These are phyloP conservation scores for Ocimum tenuiflorum DNA, from an alignment of 257 asterid species.

Conservation along the genomic window DNA sequence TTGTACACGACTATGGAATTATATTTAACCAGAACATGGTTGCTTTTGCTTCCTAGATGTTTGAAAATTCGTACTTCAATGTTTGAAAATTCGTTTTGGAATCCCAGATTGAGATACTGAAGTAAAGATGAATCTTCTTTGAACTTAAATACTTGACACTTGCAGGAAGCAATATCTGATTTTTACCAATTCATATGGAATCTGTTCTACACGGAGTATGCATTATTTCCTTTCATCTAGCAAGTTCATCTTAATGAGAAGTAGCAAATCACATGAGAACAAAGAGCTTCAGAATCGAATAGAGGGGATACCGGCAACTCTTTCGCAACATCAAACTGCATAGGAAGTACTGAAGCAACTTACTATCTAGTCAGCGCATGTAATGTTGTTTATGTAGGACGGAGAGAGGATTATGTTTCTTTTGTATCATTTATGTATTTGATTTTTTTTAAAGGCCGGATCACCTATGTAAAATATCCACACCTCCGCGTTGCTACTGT, in stretches of 20 bases:
- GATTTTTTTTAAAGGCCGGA: not conserved
- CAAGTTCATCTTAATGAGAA: slow-evolving; percentile 4
- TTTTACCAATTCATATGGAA: slow-evolving; percentile 87
- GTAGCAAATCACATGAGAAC: slow-evolving; percentile 19
- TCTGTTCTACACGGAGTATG: slow-evolving; percentile 84
- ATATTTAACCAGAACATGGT: not conserved
- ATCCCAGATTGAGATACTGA: not conserved
- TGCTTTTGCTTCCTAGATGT: not conserved
- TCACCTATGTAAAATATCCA: not conserved
- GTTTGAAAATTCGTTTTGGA: not conserved
- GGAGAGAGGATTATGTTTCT: slow-evolving; percentile 7
- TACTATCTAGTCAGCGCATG: not conserved
- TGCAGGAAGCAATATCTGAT: slow-evolving; percentile 83
- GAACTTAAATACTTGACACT: slow-evolving; percentile 14
- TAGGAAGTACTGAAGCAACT: not conserved
- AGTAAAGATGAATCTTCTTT: not conserved
- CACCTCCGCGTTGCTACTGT: not conserved
- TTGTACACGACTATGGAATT: not conserved
- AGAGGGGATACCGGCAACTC: not conserved
- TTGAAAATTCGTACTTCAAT: not conserved
- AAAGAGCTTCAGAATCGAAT: not conserved
- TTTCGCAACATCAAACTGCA: not conserved
- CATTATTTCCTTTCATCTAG: slow-evolving; percentile 78
- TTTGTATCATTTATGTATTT: slow-evolving; percentile 10
- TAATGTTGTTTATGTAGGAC: not conserved